Percentiles rank a stretch among this genome's conserved stretches.
Evolutionary conservation across 306 rosid genomes (phyloP).

Genomic region (Prinsepia uniflora): DNA sequence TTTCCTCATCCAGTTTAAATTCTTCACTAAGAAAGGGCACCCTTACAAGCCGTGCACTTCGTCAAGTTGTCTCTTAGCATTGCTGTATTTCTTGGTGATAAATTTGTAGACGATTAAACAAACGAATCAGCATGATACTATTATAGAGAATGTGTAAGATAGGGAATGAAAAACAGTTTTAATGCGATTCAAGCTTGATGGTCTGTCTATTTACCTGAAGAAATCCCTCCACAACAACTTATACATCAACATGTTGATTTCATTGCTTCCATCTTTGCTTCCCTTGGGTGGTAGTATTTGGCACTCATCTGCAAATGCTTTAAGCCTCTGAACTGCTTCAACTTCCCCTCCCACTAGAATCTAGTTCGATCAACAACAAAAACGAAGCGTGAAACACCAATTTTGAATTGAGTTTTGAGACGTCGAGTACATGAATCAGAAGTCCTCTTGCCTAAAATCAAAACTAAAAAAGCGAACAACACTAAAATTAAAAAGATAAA

Average conservation of each 20-base stretch:
- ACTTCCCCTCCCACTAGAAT: conserved; percentile 95
- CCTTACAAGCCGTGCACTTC: conserved; percentile 62
- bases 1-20: conserved; percentile 6
- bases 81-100: conserved; percentile 74
- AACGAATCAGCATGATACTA: neutral
- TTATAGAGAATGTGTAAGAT: neutral
- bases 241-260: conserved; percentile 79
- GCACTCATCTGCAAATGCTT: conserved; percentile 76
- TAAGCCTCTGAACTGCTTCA: conserved; percentile 79
- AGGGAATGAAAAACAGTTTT: neutral
- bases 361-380: no score
- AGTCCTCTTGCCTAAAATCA: no score
- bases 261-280: conserved; percentile 47
- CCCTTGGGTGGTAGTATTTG: conserved; percentile 70
- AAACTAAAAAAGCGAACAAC: no score
- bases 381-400: no score
- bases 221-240: conserved; percentile 98
- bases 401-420: no score
- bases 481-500: no score
- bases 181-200: neutral
- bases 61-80: conserved; percentile 61
- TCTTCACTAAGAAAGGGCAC: conserved; percentile 63
- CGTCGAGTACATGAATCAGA: no score
- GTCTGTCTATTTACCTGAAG: conserved; percentile 63
- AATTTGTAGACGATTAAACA: conserved; percentile 46